A percentile compares a stretch with the other conserved stretches of the same genome.
phyloP scores from a whole-genome alignment of 768 basidiomycete genomes.

The Gloeostereum incarnatum region DNA sequence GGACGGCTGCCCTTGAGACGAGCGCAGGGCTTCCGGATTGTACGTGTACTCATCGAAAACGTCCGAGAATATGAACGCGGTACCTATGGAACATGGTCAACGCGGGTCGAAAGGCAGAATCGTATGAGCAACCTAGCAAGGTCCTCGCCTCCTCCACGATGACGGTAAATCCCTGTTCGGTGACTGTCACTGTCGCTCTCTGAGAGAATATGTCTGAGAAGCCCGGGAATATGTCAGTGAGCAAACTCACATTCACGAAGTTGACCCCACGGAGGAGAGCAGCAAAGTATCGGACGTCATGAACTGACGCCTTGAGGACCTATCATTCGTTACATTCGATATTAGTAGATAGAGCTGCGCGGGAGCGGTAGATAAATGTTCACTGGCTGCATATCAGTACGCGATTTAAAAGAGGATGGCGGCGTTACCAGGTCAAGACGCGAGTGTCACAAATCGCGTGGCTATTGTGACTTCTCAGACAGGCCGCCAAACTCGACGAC shows the following conservation, averaged over 20 bases:
- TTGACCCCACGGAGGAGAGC: constrained; percentile 75
- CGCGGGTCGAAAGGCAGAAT: neutral
- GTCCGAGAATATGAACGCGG: constrained; percentile 69
- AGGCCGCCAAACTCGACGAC: too few relatives aligned
- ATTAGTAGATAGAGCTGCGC: neutral
- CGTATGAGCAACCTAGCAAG: constrained; percentile 50
- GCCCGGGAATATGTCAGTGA: neutral
- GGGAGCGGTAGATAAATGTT: neutral
- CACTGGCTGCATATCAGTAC: neutral
- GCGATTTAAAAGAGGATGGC: neutral
- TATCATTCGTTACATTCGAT: constrained; percentile 12
- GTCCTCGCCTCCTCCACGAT: constrained; percentile 82
- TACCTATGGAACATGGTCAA: constrained; percentile 38
- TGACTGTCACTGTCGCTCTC: constrained; percentile 72
- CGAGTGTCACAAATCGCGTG: too few relatives aligned
- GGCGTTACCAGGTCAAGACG: too few relatives aligned
- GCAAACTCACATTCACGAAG: constrained; percentile 59
- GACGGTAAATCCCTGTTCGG: constrained; percentile 60
- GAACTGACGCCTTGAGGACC: constrained; percentile 64
- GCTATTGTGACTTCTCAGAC: too few relatives aligned
- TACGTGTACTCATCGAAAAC: constrained; percentile 79
- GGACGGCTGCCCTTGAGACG: constrained; percentile 13
- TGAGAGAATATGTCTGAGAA: constrained; percentile 14
- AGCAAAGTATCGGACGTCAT: constrained; percentile 78
- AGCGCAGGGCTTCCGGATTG: constrained; percentile 26